Conservation (phyloP, 108 stramenopile species). For the Parietichytrium sp. region DNA sequence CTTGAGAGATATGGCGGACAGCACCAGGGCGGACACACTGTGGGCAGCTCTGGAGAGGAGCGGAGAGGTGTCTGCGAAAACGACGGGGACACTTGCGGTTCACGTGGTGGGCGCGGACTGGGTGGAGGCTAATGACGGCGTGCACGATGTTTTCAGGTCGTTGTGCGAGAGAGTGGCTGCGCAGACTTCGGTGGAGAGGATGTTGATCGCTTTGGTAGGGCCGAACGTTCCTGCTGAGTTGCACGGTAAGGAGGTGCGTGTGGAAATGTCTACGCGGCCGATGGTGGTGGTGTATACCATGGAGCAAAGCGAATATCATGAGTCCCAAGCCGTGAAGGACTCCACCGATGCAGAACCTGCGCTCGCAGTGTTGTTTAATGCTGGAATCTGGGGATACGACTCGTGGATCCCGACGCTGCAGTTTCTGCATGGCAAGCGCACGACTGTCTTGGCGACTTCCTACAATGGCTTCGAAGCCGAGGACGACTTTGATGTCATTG, state of each 20-base stretch:
- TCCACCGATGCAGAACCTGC: background rate
- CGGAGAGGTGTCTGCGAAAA: too few species aligned
- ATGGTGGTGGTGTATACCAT: too few species aligned
- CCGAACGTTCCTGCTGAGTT: conserved; percentile 7
- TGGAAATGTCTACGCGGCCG: too few species aligned
- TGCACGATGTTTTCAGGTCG: background rate
- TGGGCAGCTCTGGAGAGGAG: too few species aligned
- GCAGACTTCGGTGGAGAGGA: too few species aligned
- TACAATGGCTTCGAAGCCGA: conserved; percentile 23
- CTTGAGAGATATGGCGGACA: too few species aligned
- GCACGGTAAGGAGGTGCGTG: background rate
- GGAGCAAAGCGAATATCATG: background rate
- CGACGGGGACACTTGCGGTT: too few species aligned
- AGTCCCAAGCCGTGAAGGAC: background rate
- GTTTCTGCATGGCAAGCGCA: background rate
- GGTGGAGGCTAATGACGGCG: background rate
- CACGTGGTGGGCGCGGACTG: conserved; percentile 23
- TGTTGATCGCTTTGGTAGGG: background rate
- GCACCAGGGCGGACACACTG: too few species aligned
- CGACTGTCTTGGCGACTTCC: background rate
- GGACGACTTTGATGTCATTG: background rate
- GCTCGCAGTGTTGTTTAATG: background rate
- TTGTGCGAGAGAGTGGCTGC: background rate
- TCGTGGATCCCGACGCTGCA: background rate
- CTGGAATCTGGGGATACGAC: conserved; percentile 43